Conservation (phyloP, 306 rosid species). For the Ziziphus jujuba region DNA sequence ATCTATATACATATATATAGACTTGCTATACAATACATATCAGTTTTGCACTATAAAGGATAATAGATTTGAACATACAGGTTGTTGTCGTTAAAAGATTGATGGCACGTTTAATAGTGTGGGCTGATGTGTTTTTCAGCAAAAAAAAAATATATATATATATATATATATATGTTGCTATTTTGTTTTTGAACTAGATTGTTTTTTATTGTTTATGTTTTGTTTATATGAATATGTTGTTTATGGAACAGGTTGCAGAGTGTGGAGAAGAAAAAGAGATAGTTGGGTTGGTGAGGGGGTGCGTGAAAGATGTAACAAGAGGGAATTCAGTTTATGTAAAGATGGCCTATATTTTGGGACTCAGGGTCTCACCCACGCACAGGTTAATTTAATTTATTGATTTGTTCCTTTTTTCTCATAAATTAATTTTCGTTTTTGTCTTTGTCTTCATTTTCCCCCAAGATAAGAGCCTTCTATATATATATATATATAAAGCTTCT, state of each 20-base stretch:
- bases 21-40: not conserved
- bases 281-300: slow-evolving; percentile 86
- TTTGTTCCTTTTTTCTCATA: slow-evolving; percentile 5
- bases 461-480: too few species aligned
- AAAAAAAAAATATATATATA: not conserved
- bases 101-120: too few species aligned
- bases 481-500: too few species aligned
- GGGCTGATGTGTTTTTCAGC: not conserved
- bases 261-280: slow-evolving; percentile 67
- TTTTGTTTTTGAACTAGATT: not conserved
- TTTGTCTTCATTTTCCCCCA: too few species aligned
- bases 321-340: slow-evolving; percentile 55
- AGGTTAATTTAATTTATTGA: slow-evolving; percentile 44
- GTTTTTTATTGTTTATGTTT: not conserved
- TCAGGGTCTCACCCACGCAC: slow-evolving; percentile 81
- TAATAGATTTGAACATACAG: too few species aligned
- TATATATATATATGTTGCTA: not conserved
- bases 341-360: slow-evolving; percentile 86
- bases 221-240: too few species aligned
- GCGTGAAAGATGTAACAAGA: slow-evolving; percentile 69
- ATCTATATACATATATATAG: too few species aligned
- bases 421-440: too few species aligned
- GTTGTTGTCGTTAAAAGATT: too few species aligned
- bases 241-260: slow-evolving; percentile 72
- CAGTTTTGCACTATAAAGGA: too few species aligned